Percentiles rank a stretch among this genome's conserved stretches.
These are phyloP conservation scores for Cercospora berteroae DNA, from an alignment of 2,329 filamentous ascomycete genomes.

Conservation along the genomic window DNA sequence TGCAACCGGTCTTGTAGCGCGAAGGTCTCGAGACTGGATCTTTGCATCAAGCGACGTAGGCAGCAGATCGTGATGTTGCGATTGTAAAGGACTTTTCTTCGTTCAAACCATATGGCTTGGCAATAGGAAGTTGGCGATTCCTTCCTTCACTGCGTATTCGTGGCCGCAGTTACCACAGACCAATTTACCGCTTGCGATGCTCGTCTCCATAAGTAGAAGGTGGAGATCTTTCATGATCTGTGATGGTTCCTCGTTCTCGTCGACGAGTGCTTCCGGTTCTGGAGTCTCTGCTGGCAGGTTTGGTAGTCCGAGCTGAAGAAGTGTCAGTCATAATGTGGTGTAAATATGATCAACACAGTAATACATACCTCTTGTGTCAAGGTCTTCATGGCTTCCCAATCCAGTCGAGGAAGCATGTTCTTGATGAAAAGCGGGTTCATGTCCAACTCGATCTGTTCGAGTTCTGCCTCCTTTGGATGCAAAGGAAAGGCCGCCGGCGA, in stretches of 20 bases:
- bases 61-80: background rate
- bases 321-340: background rate
- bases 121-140: conserved; percentile 92
- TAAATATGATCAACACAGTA: background rate
- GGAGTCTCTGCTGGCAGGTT: conserved; percentile 55
- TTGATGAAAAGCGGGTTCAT: conserved; percentile 75
- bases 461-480: conserved; percentile 86
- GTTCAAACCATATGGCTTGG: conserved; percentile 79
- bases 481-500: conserved; percentile 79
- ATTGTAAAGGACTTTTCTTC: background rate
- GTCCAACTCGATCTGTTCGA: conserved; percentile 79
- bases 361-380: conserved; percentile 70
- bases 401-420: conserved; percentile 82
- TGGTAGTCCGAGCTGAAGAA: conserved; percentile 71
- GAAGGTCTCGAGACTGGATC: background rate
- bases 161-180: conserved; percentile 90
- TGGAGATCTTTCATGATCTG: conserved; percentile 75
- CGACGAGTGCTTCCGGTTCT: conserved; percentile 39
- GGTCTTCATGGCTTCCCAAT: conserved; percentile 77
- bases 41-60: background rate
- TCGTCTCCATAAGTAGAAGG: conserved; percentile 79
- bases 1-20: background rate
- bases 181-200: conserved; percentile 82
- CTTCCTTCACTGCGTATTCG: conserved; percentile 91
- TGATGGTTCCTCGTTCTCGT: conserved; percentile 63